These are phyloP conservation scores for Leucoagaricus sp. DNA, from an alignment of 1,284 basidiomycete genomes.

Conservation along the genomic window DNA sequence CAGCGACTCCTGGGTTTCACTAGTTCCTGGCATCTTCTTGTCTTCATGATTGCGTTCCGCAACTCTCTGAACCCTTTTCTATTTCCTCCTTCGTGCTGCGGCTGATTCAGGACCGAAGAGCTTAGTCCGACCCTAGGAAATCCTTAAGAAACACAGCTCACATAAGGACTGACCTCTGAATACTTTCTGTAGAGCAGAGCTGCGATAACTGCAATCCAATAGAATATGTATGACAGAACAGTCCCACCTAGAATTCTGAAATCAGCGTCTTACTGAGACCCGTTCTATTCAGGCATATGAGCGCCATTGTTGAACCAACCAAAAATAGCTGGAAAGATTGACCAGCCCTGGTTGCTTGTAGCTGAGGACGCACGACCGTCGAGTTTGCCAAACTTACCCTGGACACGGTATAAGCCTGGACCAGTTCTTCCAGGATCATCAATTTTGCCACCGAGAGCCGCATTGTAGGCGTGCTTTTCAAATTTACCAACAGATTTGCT, in stretches of 20 bases:
- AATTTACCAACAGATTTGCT: slow-evolving; percentile 72
- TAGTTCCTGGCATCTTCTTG: too few relatives aligned
- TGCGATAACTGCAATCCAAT: slow-evolving; percentile 75
- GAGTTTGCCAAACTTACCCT: slow-evolving; percentile 86
- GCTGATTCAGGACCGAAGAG: slow-evolving; percentile 40
- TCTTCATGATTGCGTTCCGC: not conserved
- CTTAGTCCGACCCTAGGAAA: slow-evolving; percentile 36
- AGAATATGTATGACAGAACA: slow-evolving; percentile 75
- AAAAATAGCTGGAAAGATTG: slow-evolving; percentile 73
- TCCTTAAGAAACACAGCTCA: too few relatives aligned
- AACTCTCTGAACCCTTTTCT: slow-evolving; percentile 23
- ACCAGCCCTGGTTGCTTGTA: slow-evolving; percentile 61
- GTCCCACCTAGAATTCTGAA: slow-evolving; percentile 50
- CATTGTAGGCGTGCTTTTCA: slow-evolving; percentile 68
- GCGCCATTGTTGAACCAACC: slow-evolving; percentile 78
- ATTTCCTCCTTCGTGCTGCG: slow-evolving; percentile 30
- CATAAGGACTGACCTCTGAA: slow-evolving; percentile 49
- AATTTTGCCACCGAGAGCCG: slow-evolving; percentile 73
- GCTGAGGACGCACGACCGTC: slow-evolving; percentile 78
- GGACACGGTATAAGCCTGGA: slow-evolving; percentile 79
- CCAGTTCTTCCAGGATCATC: slow-evolving; percentile 81
- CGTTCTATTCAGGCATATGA: slow-evolving; percentile 35
- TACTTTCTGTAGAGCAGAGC: slow-evolving; percentile 73
- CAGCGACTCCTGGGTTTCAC: too few relatives aligned
- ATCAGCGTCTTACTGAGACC: too few relatives aligned